Percentiles rank a stretch among this genome's conserved stretches.
These are phyloP conservation scores for Populus trichocarpa DNA, from an alignment of 441 rosid genomes.

Conservation along the genomic window DNA sequence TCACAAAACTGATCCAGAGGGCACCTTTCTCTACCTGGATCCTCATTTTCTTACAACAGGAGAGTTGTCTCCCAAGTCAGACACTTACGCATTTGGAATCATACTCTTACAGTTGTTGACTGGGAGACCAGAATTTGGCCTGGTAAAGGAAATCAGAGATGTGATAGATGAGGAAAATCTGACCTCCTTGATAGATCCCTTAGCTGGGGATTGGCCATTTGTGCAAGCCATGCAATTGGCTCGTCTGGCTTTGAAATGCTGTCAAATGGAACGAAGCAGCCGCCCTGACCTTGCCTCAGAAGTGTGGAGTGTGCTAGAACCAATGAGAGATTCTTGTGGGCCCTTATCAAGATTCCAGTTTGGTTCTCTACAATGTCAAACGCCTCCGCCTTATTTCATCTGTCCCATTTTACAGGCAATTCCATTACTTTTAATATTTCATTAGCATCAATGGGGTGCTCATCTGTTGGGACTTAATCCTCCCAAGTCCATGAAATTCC, in stretches of 20 bases:
- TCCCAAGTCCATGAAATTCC: neutral
- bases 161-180: slow-evolving; percentile 60
- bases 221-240: slow-evolving; percentile 94
- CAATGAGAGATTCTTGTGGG: slow-evolving; percentile 91
- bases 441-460: neutral
- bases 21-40: slow-evolving; percentile 77
- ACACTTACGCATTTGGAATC: slow-evolving; percentile 86
- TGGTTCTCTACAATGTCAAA: slow-evolving; percentile 57
- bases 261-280: slow-evolving; percentile 60
- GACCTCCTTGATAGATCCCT: slow-evolving; percentile 66
- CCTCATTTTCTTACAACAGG: slow-evolving; percentile 72
- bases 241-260: slow-evolving; percentile 78
- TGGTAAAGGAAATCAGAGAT: slow-evolving; percentile 65
- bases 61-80: slow-evolving; percentile 86
- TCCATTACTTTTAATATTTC: neutral
- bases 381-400: slow-evolving; percentile 75
- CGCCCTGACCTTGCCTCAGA: slow-evolving; percentile 84
- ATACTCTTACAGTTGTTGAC: slow-evolving; percentile 73
- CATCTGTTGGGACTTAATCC: neutral
- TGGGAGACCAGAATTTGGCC: slow-evolving; percentile 65
- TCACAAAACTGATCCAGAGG: slow-evolving; percentile 57
- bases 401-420: slow-evolving; percentile 92
- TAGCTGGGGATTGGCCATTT: slow-evolving; percentile 98
- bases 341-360: slow-evolving; percentile 45
- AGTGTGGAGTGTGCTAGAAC: slow-evolving; percentile 88